phyloP scores from a whole-genome alignment of 176 grass and related monocot species.

The Elaeis guineensis region DNA sequence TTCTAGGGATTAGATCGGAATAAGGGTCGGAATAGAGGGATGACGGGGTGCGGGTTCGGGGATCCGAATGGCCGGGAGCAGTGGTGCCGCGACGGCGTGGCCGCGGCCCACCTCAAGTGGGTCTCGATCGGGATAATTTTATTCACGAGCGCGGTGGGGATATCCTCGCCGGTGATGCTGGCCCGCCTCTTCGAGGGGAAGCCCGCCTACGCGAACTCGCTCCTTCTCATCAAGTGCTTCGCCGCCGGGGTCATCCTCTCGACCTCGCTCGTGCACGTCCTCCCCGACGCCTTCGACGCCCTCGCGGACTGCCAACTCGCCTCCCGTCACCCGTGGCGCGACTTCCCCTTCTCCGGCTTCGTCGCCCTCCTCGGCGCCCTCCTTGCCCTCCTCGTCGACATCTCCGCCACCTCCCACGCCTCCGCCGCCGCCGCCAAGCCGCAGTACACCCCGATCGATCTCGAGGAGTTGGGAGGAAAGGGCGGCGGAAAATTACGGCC shows the following conservation, averaged over 20 bases:
- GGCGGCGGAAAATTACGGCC: constrained; percentile 14
- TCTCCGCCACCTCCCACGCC: constrained; percentile 68
- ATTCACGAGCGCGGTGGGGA: constrained; percentile 20
- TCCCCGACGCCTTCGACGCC: constrained; percentile 78
- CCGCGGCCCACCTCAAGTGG: constrained; percentile 47
- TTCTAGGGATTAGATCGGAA: no score
- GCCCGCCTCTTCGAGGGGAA: constrained; percentile 53
- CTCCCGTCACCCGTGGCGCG: constrained; percentile 41
- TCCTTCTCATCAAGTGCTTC: constrained; percentile 95
- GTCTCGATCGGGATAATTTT: constrained; percentile 70
- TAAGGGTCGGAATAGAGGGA: neutral
- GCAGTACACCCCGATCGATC: constrained; percentile 45
- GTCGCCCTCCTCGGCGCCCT: constrained; percentile 77
- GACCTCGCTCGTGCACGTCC: constrained; percentile 89
- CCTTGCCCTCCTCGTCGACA: constrained; percentile 83
- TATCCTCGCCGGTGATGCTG: constrained; percentile 54
- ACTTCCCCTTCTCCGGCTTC: constrained; percentile 90
- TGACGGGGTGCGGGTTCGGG: constrained; percentile 34
- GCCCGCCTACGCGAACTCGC: constrained; percentile 34
- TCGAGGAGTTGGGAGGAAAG: constrained; percentile 47
- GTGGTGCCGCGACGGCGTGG: constrained; percentile 34
- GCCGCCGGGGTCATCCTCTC: constrained; percentile 96
- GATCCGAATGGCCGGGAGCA: constrained; percentile 3
- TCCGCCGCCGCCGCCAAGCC: constrained; percentile 3
- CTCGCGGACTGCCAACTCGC: constrained; percentile 69